Evolutionary conservation across 768 basidiomycete species (phyloP), one percentile per base, ranked within the genome.

Genomic region (Kwoniella bestiolae): DNA sequence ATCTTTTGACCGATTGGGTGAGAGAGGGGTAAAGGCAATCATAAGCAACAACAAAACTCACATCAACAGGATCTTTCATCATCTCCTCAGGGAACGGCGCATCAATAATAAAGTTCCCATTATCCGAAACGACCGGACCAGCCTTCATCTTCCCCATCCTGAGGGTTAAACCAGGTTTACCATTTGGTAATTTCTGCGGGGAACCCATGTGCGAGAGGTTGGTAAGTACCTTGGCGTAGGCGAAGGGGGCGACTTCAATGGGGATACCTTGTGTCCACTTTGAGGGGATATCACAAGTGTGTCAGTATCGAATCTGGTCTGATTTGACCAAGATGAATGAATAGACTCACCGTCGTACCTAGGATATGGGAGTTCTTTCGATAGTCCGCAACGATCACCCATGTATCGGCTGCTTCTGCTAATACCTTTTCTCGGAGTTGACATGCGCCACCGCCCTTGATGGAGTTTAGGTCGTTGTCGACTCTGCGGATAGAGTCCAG

Each of bases 361-460:
- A 97, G 85, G 49, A 86, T 85, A 61, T 87, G 83, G 6, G 89
- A 89, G 71, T 99, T 94, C 84, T 99, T 99, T 66, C 96, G 87
- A 82, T 91, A 92, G 82, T 99, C 96, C 58, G 96, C 96, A 44
- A 99, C 91, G 38, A 93, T 84, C 76, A 94, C 85, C 83, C 93
- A 95, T 87, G 90, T 92, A 66, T 86, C 85, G 11, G 96, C 96
- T 32, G 94, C 94, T 80, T 99, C 96, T 1, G 96, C 96, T 14
- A 99, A 86, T 6, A 99, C 94, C 81, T 99, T 99, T 83, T 99
- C 96, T 29, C 94, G 87, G 34, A 98, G 83, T 71, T 98, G 96
- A 79, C 95, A 97, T 0, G 93, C 95, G 2, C 95, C 95, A 62
- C 95, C 95, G 6, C 92, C 95, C 82, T 99, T 98, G 83, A 99